These are phyloP conservation scores for Acer campestre DNA, from an alignment of 345 rosid genomes.

Conservation along the genomic window DNA sequence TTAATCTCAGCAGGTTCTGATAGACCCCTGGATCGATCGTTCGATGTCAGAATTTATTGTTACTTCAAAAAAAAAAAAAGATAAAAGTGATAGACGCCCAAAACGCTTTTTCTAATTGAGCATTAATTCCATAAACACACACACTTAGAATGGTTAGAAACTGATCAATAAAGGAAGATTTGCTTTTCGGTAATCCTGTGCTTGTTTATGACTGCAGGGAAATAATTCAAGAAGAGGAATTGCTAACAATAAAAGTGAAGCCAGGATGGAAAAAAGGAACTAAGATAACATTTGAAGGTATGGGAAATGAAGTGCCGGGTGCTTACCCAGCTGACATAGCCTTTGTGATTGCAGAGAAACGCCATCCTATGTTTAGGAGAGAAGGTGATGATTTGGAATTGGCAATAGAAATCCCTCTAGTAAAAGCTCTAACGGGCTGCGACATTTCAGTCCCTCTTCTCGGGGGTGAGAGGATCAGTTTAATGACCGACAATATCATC, in stretches of 20 bases:
- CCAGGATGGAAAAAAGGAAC: conserved; percentile 92
- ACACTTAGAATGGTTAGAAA: no score
- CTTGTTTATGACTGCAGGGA: conserved; percentile 35
- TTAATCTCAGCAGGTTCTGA: no score
- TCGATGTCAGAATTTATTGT: no score
- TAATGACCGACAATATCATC: conserved; percentile 51
- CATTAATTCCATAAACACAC: no score
- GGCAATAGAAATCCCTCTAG: conserved; percentile 53
- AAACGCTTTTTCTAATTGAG: no score
- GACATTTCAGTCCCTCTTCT: conserved; percentile 54
- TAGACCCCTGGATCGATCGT: no score
- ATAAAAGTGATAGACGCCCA: no score
- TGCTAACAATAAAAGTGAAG: conserved; percentile 65
- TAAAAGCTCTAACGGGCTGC: conserved; percentile 67
- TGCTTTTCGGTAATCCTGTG: background rate
- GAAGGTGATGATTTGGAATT: conserved; percentile 71
- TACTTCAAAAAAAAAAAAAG: no score
- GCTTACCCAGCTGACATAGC: conserved; percentile 62
- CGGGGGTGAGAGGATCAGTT: conserved; percentile 45
- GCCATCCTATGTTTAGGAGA: conserved; percentile 55
- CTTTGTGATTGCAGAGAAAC: conserved; percentile 62
- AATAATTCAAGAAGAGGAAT: conserved; percentile 59
- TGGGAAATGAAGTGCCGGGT: conserved; percentile 71
- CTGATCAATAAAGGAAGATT: background rate
- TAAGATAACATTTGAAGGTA: conserved; percentile 79